Conservation (phyloP, 2,329 filamentous ascomycete genomes). For the Teratosphaeria destructans region DNA sequence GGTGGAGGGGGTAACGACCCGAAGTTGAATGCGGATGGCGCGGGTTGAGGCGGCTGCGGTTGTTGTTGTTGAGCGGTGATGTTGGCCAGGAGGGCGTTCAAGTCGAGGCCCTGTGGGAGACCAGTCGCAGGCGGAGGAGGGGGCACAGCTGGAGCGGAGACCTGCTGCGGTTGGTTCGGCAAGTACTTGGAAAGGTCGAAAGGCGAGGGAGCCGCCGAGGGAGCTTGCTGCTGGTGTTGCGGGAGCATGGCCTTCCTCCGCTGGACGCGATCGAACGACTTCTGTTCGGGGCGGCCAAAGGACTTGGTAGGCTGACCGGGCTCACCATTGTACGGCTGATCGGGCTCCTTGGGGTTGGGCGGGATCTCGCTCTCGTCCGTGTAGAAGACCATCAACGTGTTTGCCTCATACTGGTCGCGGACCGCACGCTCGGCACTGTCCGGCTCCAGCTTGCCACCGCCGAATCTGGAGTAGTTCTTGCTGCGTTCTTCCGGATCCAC, state of each 20-base stretch:
- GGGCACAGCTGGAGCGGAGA: conserved; percentile 3
- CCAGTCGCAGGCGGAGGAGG: conserved; percentile 5
- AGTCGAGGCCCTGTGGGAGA: conserved; percentile 7
- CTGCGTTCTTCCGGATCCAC: conserved; percentile 31
- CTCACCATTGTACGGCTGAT: conserved; percentile 27
- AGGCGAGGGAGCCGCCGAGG: not conserved
- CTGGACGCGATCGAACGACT: conserved; percentile 14
- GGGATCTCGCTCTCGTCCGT: conserved; percentile 35
- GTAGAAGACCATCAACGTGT: conserved; percentile 39
- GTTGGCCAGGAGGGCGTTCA: conserved; percentile 13
- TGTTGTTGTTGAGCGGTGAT: conserved; percentile 10
- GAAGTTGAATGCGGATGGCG: not conserved
- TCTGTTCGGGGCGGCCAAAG: conserved; percentile 30
- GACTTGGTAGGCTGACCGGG: conserved; percentile 15
- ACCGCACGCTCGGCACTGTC: conserved; percentile 32
- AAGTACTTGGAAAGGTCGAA: conserved; percentile 8
- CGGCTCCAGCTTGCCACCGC: conserved; percentile 31
- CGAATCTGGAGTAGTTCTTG: conserved; percentile 36
- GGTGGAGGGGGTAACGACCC: conserved; percentile 1
- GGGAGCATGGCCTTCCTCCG: conserved; percentile 9
- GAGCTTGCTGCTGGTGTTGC: conserved; percentile 6
- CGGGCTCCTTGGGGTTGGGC: conserved; percentile 35
- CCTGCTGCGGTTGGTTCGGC: conserved; percentile 13
- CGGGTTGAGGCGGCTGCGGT: conserved; percentile 7
- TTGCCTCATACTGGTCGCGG: conserved; percentile 36